These are phyloP conservation scores for Mycena indigotica DNA, from an alignment of 768 basidiomycete species.

Conservation along the genomic window DNA sequence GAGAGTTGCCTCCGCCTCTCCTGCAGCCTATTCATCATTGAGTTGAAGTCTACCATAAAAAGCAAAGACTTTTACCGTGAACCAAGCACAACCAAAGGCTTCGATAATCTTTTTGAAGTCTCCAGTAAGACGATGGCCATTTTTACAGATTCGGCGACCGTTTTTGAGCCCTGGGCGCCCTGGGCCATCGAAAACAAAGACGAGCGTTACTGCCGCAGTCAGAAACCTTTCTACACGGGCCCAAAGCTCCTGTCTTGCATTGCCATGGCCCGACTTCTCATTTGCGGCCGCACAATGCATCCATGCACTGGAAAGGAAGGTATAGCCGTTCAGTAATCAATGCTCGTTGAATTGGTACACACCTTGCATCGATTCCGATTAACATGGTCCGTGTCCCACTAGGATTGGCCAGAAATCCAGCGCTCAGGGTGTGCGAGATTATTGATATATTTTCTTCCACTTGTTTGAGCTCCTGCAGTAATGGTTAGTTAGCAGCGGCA, in stretches of 20 bases:
- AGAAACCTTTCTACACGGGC: conserved; percentile 39
- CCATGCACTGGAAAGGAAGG: conserved; percentile 12
- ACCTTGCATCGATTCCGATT: conserved; percentile 44
- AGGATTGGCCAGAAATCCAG: conserved; percentile 35
- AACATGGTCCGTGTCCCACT: conserved; percentile 34
- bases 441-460: too few relatives aligned
- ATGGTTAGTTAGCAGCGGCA: too few relatives aligned
- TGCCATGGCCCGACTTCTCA: conserved; percentile 39
- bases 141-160: conserved; percentile 30
- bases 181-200: conserved; percentile 55
- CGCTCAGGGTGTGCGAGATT: too few relatives aligned
- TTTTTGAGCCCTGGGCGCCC: conserved; percentile 44
- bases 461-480: too few relatives aligned
- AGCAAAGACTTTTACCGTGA: conserved; percentile 19
- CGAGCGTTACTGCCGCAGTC: conserved; percentile 41
- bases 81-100: conserved; percentile 45
- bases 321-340: background rate
- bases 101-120: conserved; percentile 38
- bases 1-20: conserved; percentile 59
- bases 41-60: background rate
- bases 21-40: conserved; percentile 41
- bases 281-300: conserved; percentile 15
- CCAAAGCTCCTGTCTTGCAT: conserved; percentile 43
- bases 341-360: background rate
- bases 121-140: conserved; percentile 28